Base-by-base conservation (phyloP, 2,329 filamentous ascomycete genomes). In the Curvularia spicifera region DNA sequence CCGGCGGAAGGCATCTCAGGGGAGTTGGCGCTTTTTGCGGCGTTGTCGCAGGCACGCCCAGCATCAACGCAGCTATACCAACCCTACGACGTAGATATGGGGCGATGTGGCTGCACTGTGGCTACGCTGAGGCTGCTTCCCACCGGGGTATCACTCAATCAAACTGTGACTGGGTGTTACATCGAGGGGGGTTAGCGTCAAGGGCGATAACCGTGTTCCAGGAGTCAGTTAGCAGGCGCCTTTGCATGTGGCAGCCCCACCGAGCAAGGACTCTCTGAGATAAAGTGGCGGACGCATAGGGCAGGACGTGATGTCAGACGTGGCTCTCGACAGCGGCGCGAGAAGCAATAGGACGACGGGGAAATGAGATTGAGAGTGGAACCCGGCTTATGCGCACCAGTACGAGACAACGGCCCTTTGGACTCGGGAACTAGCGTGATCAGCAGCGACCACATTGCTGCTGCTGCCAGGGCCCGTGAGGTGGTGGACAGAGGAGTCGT, bases 381-480 rank as follows among this genome's bases (percentile, higher is more conserved):
- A 44, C 47, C 12, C 29, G 51, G 59, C 51, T 61, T 44, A 58
- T 61, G 55, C 55, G 22, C 13, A 24, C 18, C 5, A 5, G 51
- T 54, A 50, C 37, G 56, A 59, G 59, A 56, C 59, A 59, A 49
- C 51, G 51, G 52, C 42, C 46, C 40, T 54, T 50, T 39, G 40
- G 48, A 48, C 28, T 52, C 57, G 57, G 57, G 49, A 59, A 40
- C 57, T 57, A 57, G 57, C 52, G 35, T 22, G 57, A 59, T 54
- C 57, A 59, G 43, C 56, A 56, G 56, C 40, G 40, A 47, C 50
- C 46, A 54, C 33, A 37, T n/a, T 18, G 18, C 18, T 37, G 15
- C 49, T 45, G 43, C 51, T 42, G 56, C 56, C 56, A 60, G 59
- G 59, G 59, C 43, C 59, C 37, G 52, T 46, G 44, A 20, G 15